Base-by-base conservation (phyloP, 1,139 yeast species). In the Saccharomyces pastorianus region DNA sequence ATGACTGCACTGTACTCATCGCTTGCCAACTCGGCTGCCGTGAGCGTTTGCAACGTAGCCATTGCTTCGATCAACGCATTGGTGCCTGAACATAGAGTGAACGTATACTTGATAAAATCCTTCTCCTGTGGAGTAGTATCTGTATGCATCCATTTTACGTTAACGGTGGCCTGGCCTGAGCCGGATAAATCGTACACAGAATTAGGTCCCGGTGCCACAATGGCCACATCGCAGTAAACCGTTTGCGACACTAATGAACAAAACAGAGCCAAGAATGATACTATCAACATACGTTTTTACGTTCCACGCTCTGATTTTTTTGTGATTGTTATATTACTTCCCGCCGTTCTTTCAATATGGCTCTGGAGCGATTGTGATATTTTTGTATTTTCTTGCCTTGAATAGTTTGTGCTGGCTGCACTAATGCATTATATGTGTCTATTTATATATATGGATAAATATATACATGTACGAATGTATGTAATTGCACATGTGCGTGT, bases 31-130 rank as follows among this genome's bases (percentile, higher is more conserved):
- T 66, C 63, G 46, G 61, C 17, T 2, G 73, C 64, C 1, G 63
- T 41, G 29, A 75, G 66, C 8, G 64, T 53, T 1, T 62, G 71
- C 13, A 78, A 48, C 0, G 75, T 65, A 3, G 62, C 56, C 52
- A 81, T 71, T 58, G 82, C 74, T 54, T 76, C 68, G 55, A 84
- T 76, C 9, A 72, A 66, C 14, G 67, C 47, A 63, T 82, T 79
- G 14, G 83, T 69, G n/a, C 95, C 96, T 1, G 95, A 79, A 71
- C 95, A 85, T 52, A 90, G 73, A 23, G 75, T 69, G 55, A 90
- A 75, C 2, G 84, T 75, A 57, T 79, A 82, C 0, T 73, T 56
- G 6, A 70, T 60, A 31, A 81, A 78, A 5, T 78, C 76, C 0
- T 64, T 50, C 48, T 85, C 67, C 2, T 73, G 60, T 2, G 85